Conservation (phyloP, 106 monocot genomes). For the Iris macrosiphon region DNA sequence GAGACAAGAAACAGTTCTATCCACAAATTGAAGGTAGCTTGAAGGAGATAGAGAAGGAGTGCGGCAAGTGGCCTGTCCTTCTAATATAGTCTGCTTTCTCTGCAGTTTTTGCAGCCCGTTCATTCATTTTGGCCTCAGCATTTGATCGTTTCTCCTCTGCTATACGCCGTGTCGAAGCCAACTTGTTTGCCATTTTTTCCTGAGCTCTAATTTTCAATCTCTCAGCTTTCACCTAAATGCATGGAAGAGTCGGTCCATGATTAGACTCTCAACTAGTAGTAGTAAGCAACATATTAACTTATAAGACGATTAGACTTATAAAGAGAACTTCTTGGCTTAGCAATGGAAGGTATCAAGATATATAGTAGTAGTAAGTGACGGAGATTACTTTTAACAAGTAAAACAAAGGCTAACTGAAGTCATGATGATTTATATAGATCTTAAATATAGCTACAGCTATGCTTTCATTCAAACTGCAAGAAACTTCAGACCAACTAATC, state of each 20-base stretch:
- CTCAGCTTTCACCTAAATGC: constrained; percentile 62
- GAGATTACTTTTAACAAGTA: too few species aligned
- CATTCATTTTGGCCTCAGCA: constrained; percentile 70
- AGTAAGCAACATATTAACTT: too few species aligned
- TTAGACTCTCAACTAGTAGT: too few species aligned
- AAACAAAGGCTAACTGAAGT: too few species aligned
- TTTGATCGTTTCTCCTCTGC: constrained; percentile 74
- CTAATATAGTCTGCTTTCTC: constrained; percentile 76
- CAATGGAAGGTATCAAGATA: too few species aligned
- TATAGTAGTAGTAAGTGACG: too few species aligned
- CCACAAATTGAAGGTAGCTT: constrained; percentile 62
- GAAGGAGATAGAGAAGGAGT: constrained; percentile 57
- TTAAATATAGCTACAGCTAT: too few species aligned
- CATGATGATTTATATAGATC: too few species aligned
- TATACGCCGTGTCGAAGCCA: constrained; percentile 52
- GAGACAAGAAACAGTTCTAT: neutral
- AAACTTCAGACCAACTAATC: too few species aligned
- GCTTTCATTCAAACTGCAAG: too few species aligned
- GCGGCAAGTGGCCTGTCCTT: constrained; percentile 77
- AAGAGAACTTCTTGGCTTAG: too few species aligned
- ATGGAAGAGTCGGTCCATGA: neutral
- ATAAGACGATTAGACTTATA: too few species aligned
- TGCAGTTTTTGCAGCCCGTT: constrained; percentile 52
- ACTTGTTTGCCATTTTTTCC: constrained; percentile 61
- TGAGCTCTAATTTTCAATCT: constrained; percentile 61